Conservation (phyloP, 805 yeast genomes). For the Clavispora santaluciae region DNA sequence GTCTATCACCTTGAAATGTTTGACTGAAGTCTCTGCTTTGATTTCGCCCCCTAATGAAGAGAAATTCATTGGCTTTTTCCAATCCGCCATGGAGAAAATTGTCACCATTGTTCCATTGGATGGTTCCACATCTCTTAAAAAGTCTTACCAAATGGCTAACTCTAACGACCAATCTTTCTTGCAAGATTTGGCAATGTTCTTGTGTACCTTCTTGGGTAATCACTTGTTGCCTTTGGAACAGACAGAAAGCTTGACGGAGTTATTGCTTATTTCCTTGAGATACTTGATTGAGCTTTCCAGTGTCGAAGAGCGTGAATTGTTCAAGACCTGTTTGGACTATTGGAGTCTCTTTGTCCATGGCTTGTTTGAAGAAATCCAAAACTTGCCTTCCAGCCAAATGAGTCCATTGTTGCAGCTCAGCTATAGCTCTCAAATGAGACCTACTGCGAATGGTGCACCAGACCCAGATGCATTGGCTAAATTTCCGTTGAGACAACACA, state of each 20-base stretch:
- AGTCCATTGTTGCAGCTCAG: slow-evolving; percentile 73
- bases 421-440: slow-evolving; percentile 36
- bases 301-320: slow-evolving; percentile 92
- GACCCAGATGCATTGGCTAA: slow-evolving; percentile 75
- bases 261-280: slow-evolving; percentile 68
- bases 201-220: slow-evolving; percentile 75
- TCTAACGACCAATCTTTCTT: slow-evolving; percentile 88
- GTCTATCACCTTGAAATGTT: slow-evolving; percentile 80
- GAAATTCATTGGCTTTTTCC: slow-evolving; percentile 66
- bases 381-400: slow-evolving; percentile 64
- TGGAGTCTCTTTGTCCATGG: slow-evolving; percentile 86
- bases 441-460: slow-evolving; percentile 67
- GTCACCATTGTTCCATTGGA: slow-evolving; percentile 57
- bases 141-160: slow-evolving; percentile 67
- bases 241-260: slow-evolving; percentile 44
- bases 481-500: slow-evolving; percentile 81
- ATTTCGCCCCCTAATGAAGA: slow-evolving; percentile 46
- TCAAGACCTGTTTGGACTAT: slow-evolving; percentile 92
- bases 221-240: slow-evolving; percentile 66
- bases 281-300: slow-evolving; percentile 80
- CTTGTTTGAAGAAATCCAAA: slow-evolving; percentile 80
- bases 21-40: slow-evolving; percentile 83
- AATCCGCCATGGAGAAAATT: slow-evolving; percentile 67
- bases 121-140: slow-evolving; percentile 61
- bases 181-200: slow-evolving; percentile 91